Percentiles rank a stretch among this genome's conserved stretches.
phyloP scores from a whole-genome alignment of 257 asterid species.

The Solanum etuberosum region DNA sequence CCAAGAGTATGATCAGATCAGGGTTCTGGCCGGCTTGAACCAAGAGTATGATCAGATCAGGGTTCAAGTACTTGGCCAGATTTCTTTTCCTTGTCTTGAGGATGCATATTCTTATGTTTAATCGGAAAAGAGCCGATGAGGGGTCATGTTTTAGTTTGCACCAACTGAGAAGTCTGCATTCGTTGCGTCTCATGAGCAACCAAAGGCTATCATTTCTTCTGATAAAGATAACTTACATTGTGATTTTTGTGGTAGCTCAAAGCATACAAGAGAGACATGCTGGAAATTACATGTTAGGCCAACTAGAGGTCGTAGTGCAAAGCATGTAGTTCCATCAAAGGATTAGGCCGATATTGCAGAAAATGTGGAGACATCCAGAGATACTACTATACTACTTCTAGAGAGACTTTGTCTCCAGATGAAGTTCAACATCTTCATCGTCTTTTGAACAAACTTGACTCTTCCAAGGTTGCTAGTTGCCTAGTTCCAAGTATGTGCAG shows the following conservation, averaged over 20 bases:
- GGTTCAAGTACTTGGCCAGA: neutral
- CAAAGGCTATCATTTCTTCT: neutral
- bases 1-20: neutral
- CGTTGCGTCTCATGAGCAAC: neutral
- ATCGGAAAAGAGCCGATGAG: neutral
- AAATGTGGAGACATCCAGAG: neutral
- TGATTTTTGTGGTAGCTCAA: neutral
- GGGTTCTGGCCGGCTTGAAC: neutral
- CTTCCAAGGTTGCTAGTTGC: neutral
- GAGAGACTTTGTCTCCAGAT: neutral
- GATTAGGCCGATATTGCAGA: neutral
- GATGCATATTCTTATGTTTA: neutral
- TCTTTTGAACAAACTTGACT: neutral
- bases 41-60: neutral
- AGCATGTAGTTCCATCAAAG: neutral
- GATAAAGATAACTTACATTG: neutral
- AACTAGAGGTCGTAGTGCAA: neutral
- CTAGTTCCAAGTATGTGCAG: neutral
- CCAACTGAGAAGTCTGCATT: neutral
- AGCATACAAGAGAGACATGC: neutral
- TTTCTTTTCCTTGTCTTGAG: neutral
- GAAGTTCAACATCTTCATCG: neutral
- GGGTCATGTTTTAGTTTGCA: neutral
- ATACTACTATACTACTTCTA: neutral
- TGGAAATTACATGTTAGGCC: neutral